These are phyloP conservation scores for Metarhizium sp. DNA, from an alignment of 2,329 filamentous ascomycete species.

Conservation along the genomic window DNA sequence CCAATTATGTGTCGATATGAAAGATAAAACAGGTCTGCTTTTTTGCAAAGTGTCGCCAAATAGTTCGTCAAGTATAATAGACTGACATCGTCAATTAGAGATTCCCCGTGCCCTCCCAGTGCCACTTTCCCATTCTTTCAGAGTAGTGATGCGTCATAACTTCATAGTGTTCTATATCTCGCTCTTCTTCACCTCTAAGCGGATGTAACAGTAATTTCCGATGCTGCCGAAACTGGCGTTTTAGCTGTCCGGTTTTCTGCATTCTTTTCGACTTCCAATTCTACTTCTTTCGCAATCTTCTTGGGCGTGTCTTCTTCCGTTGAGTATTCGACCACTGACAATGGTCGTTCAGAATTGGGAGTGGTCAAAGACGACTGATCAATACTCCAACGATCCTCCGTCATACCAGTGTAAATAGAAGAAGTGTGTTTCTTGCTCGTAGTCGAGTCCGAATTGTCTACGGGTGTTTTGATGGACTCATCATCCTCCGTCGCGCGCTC, in stretches of 20 bases:
- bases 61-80: background rate
- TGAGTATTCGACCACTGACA: constrained; percentile 21
- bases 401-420: constrained; percentile 28
- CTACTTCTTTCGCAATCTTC: constrained; percentile 15
- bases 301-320: constrained; percentile 22
- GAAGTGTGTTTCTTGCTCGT: constrained; percentile 25
- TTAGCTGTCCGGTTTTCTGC: background rate
- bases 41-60: background rate
- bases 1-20: background rate
- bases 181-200: background rate
- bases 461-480: background rate
- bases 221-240: background rate
- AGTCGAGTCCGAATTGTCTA: constrained; percentile 19
- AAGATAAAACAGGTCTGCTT: background rate
- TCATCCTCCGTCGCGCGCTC: constrained; percentile 2
- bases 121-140: background rate
- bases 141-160: background rate
- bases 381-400: constrained; percentile 27
- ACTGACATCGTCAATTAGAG: background rate
- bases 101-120: background rate
- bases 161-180: background rate
- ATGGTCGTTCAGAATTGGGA: constrained; percentile 27
- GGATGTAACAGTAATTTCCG: background rate
- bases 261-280: constrained; percentile 2
- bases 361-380: constrained; percentile 28